Base-by-base conservation (phyloP, 371 early-diverging fungal genomes). In the Blastocladiella emersonii region DNA sequence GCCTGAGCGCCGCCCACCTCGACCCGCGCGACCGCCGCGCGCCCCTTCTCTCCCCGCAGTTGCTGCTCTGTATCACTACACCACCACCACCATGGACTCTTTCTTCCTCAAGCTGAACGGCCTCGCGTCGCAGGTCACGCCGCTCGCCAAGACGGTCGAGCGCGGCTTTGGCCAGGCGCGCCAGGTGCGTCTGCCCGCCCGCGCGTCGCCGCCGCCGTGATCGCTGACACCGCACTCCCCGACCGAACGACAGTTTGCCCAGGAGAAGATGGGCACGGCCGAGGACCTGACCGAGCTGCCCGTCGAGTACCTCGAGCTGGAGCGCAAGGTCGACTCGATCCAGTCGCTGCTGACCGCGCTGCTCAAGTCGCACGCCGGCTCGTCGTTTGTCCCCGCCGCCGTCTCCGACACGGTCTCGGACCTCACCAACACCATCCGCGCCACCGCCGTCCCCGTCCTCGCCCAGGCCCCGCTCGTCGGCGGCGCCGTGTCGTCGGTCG, bases 211-310 rank as follows among this genome's bases (percentile, higher is more conserved):
- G n/a, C n/a, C n/a, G n/a, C n/a, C n/a, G n/a, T n/a, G n/a, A n/a
- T n/a, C n/a, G n/a, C n/a, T n/a, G n/a, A n/a, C n/a, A 3, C 21
- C 34, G 32, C 34, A 15, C 23, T 21, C 25, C 51, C 23, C 10
- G 61, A 35, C 35, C 43, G 15, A 41, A 19, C 15, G 37, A 57
- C 71, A 93, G 89, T 85, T 85, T 74, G 88, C 93, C n/a, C 84
- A 85, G 70, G 96, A 95, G 70, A 85, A 81, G 66, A 78, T 92
- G 62, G 91, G 92, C 44, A 87, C 78, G 61, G 84, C 83, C 7
- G 80, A 78, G 43, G 90, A 90, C 56, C 77, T 91, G 37, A 95
- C 96, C 37, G 90, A 89, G 63, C 83, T 94, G 19, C 96, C 96
- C 55, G 79, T 77, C 63, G 93, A 94, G 66, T 95, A 95, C 72